Base-by-base conservation (phyloP, 345 rosid species). In the Clausena lansium region DNA sequence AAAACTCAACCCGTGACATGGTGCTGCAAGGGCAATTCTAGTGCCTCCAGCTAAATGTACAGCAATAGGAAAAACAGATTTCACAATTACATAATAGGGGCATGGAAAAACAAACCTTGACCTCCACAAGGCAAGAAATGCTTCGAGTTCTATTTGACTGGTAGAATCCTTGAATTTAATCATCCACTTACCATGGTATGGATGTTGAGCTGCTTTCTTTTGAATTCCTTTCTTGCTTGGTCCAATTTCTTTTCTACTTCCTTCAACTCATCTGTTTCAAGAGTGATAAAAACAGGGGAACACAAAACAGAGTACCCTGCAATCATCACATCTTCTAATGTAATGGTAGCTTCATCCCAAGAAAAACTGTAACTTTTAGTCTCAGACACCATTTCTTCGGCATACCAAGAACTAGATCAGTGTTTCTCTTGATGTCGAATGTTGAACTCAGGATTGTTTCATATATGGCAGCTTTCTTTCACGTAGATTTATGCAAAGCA, bases 311-410 rank as follows among this genome's bases (percentile, higher is more conserved):
- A 84, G 78, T 78, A 84, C 2, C 87, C 86, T 3, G 76, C 76
- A 52, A 87, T 74, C 71, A 83, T 47, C 83, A 85, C 47, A 79
- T 90, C 91, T 76, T 88, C 89, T 0, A 87, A 61, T 0, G 91
- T 85, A 28, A 90, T 4, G 2, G 89, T 87, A 6, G 89, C 88
- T 85, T 88, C 91, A 1, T 89, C 93, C 93, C 90, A 87, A 17
- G 80, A 38, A 15, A 87, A 88, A 19, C 85, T 77, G 71, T 88
- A 90, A 0, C 87, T 70, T 25, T 90, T 85, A 17, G 91, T 85
- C 45, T 85, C 82, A 2, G n/a, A 32, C 87, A 84, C 87, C 90
- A 88, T 80, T 67, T 90, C 84, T 88, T 88, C 2, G 80, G 79
- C 67, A 88, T 58, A 5, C 72, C 84, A 60, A 81, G 50, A 36